Base-by-base conservation (phyloP, 768 basidiomycete genomes). In the Cystobasidiopsis lactophilus region DNA sequence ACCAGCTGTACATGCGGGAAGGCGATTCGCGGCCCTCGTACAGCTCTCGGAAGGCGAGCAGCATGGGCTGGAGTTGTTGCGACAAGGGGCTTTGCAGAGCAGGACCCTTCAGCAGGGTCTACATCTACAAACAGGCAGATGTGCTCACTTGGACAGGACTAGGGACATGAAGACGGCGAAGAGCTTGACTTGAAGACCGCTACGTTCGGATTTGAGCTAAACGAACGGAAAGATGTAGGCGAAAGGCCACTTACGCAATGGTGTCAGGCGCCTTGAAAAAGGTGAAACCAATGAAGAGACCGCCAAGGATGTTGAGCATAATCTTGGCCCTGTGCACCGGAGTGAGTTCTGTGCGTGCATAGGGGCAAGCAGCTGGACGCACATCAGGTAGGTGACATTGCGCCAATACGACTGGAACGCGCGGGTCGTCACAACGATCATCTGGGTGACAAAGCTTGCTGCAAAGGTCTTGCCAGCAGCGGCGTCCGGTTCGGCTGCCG, bases 21-120 rank as follows among this genome's bases (percentile, higher is more conserved):
- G 78, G 71, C 2, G 75, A 72, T 63, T 81, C 79, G 52, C 79
- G 73, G 35, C 77, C 73, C 60, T 78, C 76, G 57, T 79, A 80
- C 27, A 80, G 67, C 1, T 62, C 67, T n/a, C 79, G 75, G 50
- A 74, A 71, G 30, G 68, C 65, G 54, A 80, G 69, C 67, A 74
- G 80, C 35, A 73, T 69, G 18, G 75, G 72, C 61, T 78, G 77
- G 0, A 80, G 70, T 59, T 80, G 78, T 59, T 77, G 75, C 10
- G 75, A 70, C 21, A 79, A 66, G 0, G 77, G 73, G 0, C 74
- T n/a, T n/a, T n/a, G n/a, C n/a, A n/a, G n/a, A 72, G 59, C 62
- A 23, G 23, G 40, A 26, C 38, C 19, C 48, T 10, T 5, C 13
- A 4, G 7, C 13, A 23, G 5, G 23, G 43, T 45, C 11, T 5